Conservation (phyloP, 345 rosid genomes). For the Citrus cavaleriei region DNA sequence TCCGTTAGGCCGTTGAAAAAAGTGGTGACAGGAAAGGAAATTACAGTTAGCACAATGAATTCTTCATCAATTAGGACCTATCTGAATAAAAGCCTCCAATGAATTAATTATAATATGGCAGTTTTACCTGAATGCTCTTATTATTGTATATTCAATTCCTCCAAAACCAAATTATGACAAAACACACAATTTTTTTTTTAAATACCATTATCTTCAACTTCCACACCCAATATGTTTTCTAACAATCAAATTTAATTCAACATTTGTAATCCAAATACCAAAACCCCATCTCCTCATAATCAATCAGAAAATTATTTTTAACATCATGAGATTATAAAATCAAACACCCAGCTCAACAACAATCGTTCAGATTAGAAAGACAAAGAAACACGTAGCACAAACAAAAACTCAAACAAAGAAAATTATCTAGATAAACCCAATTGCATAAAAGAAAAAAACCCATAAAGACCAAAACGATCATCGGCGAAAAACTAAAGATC, state of each 20-base stretch:
- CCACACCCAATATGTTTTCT: not conserved
- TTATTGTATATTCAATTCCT: not conserved
- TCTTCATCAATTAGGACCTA: not conserved
- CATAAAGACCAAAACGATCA: constrained; percentile 19
- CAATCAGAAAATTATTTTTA: constrained; percentile 35
- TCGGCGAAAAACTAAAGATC: constrained; percentile 28
- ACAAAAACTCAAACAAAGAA: not conserved
- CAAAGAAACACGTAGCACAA: not conserved
- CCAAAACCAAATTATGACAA: not conserved
- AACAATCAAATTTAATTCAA: not conserved
- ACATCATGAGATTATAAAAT: constrained; percentile 7
- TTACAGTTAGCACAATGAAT: not conserved
- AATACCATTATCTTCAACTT: not conserved
- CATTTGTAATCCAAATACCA: not conserved
- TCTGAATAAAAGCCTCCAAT: not conserved
- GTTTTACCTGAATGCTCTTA: not conserved
- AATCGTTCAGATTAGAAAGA: constrained; percentile 16
- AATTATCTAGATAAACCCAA: constrained; percentile 12
- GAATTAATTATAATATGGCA: not conserved
- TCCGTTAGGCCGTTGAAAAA: constrained; percentile 1
- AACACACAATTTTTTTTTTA: not conserved
- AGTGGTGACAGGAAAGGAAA: not conserved
- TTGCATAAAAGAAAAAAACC: constrained; percentile 20
- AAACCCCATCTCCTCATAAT: constrained; percentile 9
- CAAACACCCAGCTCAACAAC: constrained; percentile 7